A percentile compares a stretch with the other conserved stretches of the same genome.
These are phyloP conservation scores for Paraurostyla sp. DNA, from an alignment of 73 alveolate species.

Conservation along the genomic window DNA sequence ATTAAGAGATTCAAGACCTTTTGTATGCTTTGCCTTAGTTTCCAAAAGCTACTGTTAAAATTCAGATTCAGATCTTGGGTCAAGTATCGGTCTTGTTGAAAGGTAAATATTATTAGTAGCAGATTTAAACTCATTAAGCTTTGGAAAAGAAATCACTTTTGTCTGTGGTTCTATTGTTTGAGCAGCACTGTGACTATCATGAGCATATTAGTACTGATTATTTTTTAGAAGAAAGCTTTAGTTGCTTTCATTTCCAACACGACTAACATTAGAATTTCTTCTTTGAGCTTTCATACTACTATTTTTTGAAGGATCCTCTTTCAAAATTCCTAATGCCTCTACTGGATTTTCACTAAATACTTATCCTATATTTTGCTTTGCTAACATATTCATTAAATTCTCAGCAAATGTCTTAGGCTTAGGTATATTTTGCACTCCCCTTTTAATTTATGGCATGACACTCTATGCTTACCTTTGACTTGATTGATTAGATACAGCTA, in stretches of 20 bases:
- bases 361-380: conserved; percentile 42
- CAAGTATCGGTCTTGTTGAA: conserved; percentile 34
- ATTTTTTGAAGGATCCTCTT: neutral
- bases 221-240: neutral
- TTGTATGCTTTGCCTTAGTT: neutral
- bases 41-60: conserved; percentile 10
- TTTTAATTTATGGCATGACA: neutral
- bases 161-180: neutral
- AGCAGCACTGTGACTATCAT: neutral
- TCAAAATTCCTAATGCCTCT: conserved; percentile 31
- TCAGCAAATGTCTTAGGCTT: conserved; percentile 62
- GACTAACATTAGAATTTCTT: conserved; percentile 45
- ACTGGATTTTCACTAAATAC: conserved; percentile 66
- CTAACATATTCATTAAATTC: conserved; percentile 59
- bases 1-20: neutral
- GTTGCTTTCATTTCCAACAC: conserved; percentile 22
- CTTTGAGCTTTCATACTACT: neutral
- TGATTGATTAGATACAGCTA: neutral
- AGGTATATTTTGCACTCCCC: neutral
- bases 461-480: neutral
- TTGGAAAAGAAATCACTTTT: conserved; percentile 14
- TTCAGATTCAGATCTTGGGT: conserved; percentile 45
- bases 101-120: conserved; percentile 57
- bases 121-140: conserved; percentile 33
- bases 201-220: neutral